Evolutionary conservation across 805 yeast species (phyloP), one percentile per base, ranked within the genome.

Genomic region (Gaillardinia entomophila): DNA sequence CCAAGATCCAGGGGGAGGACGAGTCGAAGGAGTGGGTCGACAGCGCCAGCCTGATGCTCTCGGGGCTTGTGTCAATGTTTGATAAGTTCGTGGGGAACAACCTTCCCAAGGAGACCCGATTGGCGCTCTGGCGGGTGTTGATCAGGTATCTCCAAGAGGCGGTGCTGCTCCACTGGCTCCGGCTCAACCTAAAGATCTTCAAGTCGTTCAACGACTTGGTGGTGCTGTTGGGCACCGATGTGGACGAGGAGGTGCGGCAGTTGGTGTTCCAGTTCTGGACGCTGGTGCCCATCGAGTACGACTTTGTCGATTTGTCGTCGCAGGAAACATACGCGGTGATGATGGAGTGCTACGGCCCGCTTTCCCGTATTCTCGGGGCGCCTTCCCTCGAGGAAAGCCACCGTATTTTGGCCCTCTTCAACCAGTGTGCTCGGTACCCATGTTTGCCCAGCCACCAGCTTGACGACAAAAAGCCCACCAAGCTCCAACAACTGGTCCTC

Each of bases 371-470:
- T 16, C 43, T 61, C 43, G 16, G 41, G 27, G 57, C 53, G 2
- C 53, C 45, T 17, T 59, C 60, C 14, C 46, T 42, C 17, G 56
- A 35, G 15, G 66, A 51, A 55, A 62, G 77, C n/a, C 72, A 65
- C 27, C 60, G 53, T 15, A 62, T 82, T n/a, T 53, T 86, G 24
- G 60, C 60, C n/a, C 57, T 79, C 4, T 68, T 90, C 47, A 75
- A 75, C 45, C 66, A 77, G 12, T 76, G 87, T 36, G 75, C 83
- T 1, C 62, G 84, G 26, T 87, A 82, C 52, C 95, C 94, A 1
- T 68, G 82, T 10, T 61, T 86, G 24, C 82, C 87, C 6, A 75
- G 66, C 19, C 66, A 65, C 40, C 64, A 64, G 22, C 51, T 60
- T 3, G 96, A 87, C 49, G 60, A 65, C 26, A 47, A 16, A 14